phyloP scores from a whole-genome alignment of 768 basidiomycete species.

The Lactifluus subvellereus region DNA sequence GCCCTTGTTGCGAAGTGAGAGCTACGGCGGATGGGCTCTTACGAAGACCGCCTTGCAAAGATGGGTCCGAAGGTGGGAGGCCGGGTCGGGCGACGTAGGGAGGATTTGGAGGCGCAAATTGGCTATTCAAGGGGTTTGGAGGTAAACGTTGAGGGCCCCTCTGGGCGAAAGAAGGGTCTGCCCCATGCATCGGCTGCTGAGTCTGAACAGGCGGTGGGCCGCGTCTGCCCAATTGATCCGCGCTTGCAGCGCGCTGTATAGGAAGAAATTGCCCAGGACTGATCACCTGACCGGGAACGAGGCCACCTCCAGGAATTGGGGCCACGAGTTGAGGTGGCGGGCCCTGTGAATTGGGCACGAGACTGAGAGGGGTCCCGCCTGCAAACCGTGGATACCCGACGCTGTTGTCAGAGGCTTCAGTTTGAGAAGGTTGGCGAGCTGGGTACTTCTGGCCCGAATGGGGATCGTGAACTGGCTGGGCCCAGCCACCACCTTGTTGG shows the following conservation, averaged over 20 bases:
- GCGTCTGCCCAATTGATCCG: slow-evolving; percentile 12
- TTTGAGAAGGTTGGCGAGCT: slow-evolving; percentile 28
- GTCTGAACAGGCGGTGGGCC: background rate
- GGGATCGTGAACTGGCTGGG: slow-evolving; percentile 25
- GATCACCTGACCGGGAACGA: slow-evolving; percentile 9
- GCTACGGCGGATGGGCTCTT: slow-evolving; percentile 59
- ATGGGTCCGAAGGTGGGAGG: slow-evolving; percentile 27
- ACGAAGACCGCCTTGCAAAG: slow-evolving; percentile 33
- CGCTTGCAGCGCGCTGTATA: slow-evolving; percentile 16
- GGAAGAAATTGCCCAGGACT: slow-evolving; percentile 26
- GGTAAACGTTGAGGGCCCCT: slow-evolving; percentile 1
- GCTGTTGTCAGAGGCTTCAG: slow-evolving; percentile 6
- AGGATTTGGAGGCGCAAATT: slow-evolving; percentile 7
- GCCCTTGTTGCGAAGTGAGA: slow-evolving; percentile 41
- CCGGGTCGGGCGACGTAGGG: slow-evolving; percentile 12
- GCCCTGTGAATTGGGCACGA: background rate
- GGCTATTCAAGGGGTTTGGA: slow-evolving; percentile 1
- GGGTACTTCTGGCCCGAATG: slow-evolving; percentile 22
- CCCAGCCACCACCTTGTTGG: slow-evolving; percentile 26
- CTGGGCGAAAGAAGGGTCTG: slow-evolving; percentile 1
- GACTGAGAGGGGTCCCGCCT: background rate
- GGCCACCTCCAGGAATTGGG: slow-evolving; percentile 3
- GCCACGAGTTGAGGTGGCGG: background rate
- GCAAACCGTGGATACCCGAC: background rate
- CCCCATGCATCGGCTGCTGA: slow-evolving; percentile 5